phyloP scores from a whole-genome alignment of 2,329 filamentous ascomycete genomes.

The Arthrinium puccinioides region DNA sequence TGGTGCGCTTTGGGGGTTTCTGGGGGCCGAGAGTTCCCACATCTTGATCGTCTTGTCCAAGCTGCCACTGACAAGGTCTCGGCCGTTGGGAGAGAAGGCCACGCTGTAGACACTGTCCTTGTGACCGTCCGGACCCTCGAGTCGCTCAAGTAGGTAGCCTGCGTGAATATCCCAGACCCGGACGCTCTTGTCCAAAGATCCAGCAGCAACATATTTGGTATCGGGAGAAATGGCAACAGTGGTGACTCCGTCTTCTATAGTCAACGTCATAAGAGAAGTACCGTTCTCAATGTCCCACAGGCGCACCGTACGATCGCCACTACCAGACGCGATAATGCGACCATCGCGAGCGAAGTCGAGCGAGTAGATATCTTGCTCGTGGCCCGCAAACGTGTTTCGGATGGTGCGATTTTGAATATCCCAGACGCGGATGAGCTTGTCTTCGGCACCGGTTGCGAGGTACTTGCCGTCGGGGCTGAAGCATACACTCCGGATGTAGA shows the following conservation, averaged over 20 bases:
- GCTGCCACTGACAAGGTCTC: conserved; percentile 88
- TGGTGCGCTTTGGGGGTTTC: conserved; percentile 57
- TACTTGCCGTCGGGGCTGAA: conserved; percentile 96
- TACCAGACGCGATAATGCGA: conserved; percentile 89
- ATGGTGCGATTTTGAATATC: conserved; percentile 81
- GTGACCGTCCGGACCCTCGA: conserved; percentile 89
- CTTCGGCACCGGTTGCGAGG: conserved; percentile 91
- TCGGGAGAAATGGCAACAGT: conserved; percentile 97
- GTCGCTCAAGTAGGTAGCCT: conserved; percentile 80
- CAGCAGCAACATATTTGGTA: conserved; percentile 87
- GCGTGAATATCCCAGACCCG: conserved; percentile 90
- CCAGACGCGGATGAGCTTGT: conserved; percentile 97
- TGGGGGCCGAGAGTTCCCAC: conserved; percentile 82
- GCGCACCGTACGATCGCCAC: conserved; percentile 87
- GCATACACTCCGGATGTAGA: conserved; percentile 97
- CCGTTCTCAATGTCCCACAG: conserved; percentile 92
- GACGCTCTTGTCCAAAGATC: conserved; percentile 94
- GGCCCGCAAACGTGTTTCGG: conserved; percentile 87
- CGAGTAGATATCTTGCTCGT: conserved; percentile 98
- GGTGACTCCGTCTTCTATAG: conserved; percentile 94
- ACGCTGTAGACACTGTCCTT: conserved; percentile 97
- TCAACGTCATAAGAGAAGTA: conserved; percentile 74
- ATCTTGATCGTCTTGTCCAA: conserved; percentile 99
- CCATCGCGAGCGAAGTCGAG: conserved; percentile 92
- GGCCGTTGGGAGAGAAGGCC: conserved; percentile 88